These are phyloP conservation scores for Vaucheria bursata DNA, from an alignment of 352 stramenopile genomes.

Conservation along the genomic window DNA sequence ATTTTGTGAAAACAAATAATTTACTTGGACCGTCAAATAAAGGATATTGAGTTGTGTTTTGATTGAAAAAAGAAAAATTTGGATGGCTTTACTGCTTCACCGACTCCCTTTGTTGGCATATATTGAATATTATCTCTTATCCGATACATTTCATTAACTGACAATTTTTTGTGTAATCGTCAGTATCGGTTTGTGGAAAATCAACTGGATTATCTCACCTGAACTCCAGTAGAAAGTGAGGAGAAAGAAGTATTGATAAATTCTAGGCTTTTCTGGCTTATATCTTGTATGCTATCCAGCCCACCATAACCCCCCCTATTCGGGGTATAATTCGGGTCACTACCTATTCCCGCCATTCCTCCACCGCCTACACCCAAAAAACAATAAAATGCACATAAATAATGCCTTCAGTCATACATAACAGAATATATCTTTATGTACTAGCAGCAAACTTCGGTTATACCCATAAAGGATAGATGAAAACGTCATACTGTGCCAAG, in stretches of 20 bases:
- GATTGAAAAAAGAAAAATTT: not conserved
- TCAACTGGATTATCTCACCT: too few relatives aligned
- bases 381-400: too few relatives aligned
- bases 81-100: too few relatives aligned
- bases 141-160: too few relatives aligned
- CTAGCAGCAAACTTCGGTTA: too few relatives aligned
- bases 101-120: too few relatives aligned
- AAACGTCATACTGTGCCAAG: too few relatives aligned
- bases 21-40: not conserved
- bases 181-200: too few relatives aligned
- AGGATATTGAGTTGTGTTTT: not conserved
- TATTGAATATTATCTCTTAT: too few relatives aligned
- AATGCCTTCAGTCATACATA: too few relatives aligned
- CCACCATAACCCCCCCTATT: slow-evolving; percentile 49
- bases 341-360: slow-evolving; percentile 59
- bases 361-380: slow-evolving; percentile 23
- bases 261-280: slow-evolving; percentile 27
- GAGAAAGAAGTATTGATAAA: slow-evolving; percentile 30
- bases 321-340: slow-evolving; percentile 63
- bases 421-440: too few relatives aligned
- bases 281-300: slow-evolving; percentile 15
- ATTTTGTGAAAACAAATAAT: not conserved
- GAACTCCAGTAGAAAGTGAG: slow-evolving; percentile 29
- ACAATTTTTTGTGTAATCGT: too few relatives aligned
- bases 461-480: not conserved